These are phyloP conservation scores for Cystofilobasidium macerans DNA, from an alignment of 768 basidiomycete species.

Conservation along the genomic window DNA sequence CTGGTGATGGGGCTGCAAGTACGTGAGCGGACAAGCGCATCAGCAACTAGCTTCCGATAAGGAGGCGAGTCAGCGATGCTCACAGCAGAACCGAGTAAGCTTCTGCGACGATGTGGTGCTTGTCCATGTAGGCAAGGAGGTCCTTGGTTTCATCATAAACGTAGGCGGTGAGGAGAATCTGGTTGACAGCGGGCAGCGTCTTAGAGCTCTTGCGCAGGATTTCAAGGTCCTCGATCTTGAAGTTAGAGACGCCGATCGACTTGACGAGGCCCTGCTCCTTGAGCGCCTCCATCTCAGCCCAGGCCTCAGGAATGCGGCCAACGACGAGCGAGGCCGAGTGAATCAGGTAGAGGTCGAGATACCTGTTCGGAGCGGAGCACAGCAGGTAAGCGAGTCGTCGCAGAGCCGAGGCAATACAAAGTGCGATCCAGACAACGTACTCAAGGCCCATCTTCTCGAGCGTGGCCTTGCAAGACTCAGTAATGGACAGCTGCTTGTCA, in stretches of 20 bases:
- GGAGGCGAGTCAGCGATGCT: too few relatives aligned
- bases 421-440: too few relatives aligned
- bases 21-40: too few relatives aligned
- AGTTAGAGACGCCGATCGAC: constrained; percentile 61
- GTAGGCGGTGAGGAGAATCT: constrained; percentile 63
- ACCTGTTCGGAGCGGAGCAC: too few relatives aligned
- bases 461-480: constrained; percentile 2
- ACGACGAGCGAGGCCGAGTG: constrained; percentile 43
- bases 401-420: too few relatives aligned
- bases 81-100: constrained; percentile 57
- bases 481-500: constrained; percentile 8
- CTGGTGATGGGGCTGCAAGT: constrained; percentile 55
- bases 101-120: constrained; percentile 54
- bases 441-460: constrained; percentile 49
- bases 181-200: constrained; percentile 59
- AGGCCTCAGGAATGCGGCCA: constrained; percentile 34
- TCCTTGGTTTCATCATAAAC: constrained; percentile 53
- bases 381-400: too few relatives aligned
- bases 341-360: constrained; percentile 60
- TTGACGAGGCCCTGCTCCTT: constrained; percentile 29
- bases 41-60: too few relatives aligned
- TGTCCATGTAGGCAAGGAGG: constrained; percentile 47
- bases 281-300: constrained; percentile 51
- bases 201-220: constrained; percentile 45
- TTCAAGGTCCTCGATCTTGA: constrained; percentile 47